Evolutionary conservation across 2,329 filamentous ascomycete genomes (phyloP).

Genomic region (Aspergillus fumigatus): DNA sequence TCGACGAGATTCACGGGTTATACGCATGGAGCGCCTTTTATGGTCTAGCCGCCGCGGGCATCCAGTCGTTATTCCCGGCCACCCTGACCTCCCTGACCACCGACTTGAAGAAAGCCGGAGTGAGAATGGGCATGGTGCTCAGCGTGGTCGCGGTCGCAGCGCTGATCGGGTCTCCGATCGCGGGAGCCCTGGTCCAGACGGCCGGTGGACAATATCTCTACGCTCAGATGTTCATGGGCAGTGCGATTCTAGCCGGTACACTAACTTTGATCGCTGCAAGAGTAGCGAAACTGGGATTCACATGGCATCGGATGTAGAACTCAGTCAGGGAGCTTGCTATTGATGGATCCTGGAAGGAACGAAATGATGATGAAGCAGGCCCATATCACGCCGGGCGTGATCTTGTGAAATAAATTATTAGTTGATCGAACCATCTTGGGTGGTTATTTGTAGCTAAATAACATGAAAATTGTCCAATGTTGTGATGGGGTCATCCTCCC

Average conservation of each 20-base stretch:
- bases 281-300: conserved; percentile 34
- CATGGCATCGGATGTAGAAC: conserved; percentile 25
- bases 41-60: conserved; percentile 59
- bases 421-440: not conserved
- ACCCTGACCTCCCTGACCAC: conserved; percentile 53
- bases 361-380: not conserved
- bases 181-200: conserved; percentile 47
- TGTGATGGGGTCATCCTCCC: not conserved
- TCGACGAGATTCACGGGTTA: conserved; percentile 47
- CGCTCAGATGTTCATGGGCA: conserved; percentile 50
- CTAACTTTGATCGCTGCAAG: conserved; percentile 41
- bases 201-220: conserved; percentile 46
- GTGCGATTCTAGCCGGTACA: conserved; percentile 41
- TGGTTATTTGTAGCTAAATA: not conserved
- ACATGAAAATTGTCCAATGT: not conserved
- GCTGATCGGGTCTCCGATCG: conserved; percentile 53
- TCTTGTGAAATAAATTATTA: not conserved
- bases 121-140: conserved; percentile 56
- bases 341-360: not conserved
- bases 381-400: not conserved
- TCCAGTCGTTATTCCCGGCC: conserved; percentile 64
- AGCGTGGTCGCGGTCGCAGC: conserved; percentile 51
- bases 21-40: conserved; percentile 62
- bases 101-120: conserved; percentile 50
- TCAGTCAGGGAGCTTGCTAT: too few species aligned